A percentile compares a stretch with the other conserved stretches of the same genome.
These are phyloP conservation scores for Wickerhamiella nectarea DNA, from an alignment of 805 yeast species.

Conservation along the genomic window DNA sequence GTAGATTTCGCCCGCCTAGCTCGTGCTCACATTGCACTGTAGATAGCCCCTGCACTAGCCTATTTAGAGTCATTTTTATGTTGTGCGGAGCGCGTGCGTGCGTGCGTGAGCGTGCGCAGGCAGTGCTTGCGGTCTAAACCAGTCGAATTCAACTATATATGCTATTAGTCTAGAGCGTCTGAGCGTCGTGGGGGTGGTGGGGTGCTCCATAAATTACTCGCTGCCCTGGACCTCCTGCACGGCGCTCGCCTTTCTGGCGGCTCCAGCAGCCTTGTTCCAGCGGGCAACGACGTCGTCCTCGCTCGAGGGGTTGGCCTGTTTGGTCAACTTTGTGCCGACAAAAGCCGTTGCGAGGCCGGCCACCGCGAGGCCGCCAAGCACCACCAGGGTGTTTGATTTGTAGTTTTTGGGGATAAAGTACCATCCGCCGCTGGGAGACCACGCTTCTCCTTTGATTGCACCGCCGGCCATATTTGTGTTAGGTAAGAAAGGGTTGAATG, in stretches of 20 bases:
- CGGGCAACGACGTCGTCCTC: conserved; percentile 30
- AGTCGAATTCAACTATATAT: no score
- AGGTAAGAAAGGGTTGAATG: neutral
- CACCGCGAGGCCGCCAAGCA: conserved; percentile 30
- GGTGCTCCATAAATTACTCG: neutral
- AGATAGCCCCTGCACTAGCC: no score
- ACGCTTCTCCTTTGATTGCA: conserved; percentile 23
- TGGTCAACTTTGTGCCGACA: conserved; percentile 29
- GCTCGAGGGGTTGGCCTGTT: conserved; percentile 28
- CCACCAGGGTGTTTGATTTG: conserved; percentile 32
- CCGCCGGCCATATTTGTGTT: conserved; percentile 22
- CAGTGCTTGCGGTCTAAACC: no score
- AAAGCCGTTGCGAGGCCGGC: conserved; percentile 26
- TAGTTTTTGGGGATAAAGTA: conserved; percentile 39
- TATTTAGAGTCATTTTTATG: no score
- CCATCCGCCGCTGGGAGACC: conserved; percentile 46
- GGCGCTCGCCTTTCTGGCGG: conserved; percentile 24
- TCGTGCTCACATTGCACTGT: no score
- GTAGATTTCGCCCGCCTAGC: no score
- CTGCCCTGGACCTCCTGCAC: conserved; percentile 18
- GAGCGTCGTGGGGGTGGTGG: no score
- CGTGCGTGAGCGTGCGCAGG: no score
- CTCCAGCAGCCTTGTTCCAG: conserved; percentile 37
- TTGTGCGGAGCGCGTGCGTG: no score
- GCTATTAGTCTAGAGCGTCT: no score